Evolutionary conservation across 129 eudicot genomes (phyloP).

Genomic region (Silybum marianum): DNA sequence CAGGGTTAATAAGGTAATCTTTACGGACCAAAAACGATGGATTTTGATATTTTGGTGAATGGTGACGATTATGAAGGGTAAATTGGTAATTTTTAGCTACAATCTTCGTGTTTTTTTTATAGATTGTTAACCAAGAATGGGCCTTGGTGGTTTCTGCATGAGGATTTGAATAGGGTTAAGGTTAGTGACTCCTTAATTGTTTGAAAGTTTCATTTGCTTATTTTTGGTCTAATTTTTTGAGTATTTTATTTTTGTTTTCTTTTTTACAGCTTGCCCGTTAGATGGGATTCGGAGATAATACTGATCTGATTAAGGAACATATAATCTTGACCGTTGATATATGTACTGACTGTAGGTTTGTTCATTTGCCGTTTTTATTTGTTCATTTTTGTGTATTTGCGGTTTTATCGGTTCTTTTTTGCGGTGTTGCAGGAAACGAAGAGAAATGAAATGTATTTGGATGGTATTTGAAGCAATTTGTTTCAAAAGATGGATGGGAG

Average conservation of each 20-base stretch:
- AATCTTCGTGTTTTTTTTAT: slow-evolving; percentile 11
- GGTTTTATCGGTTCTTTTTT: neutral
- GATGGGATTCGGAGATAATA: slow-evolving; percentile 11
- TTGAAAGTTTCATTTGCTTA: neutral
- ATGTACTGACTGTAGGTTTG: slow-evolving; percentile 29
- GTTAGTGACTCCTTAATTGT: slow-evolving; percentile 25
- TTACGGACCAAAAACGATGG: neutral
- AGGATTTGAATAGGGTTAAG: slow-evolving; percentile 46
- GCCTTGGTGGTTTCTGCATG: slow-evolving; percentile 90
- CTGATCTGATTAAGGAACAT: slow-evolving; percentile 14
- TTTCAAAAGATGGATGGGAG: neutral
- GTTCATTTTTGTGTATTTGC: neutral
- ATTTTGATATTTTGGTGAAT: neutral
- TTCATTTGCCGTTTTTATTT: neutral
- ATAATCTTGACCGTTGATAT: slow-evolving; percentile 11
- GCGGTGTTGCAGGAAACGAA: neutral
- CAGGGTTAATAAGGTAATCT: slow-evolving; percentile 76
- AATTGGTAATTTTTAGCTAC: neutral
- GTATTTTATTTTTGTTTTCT: neutral
- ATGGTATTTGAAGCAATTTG: slow-evolving; percentile 14
- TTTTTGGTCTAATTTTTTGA: neutral
- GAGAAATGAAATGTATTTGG: neutral
- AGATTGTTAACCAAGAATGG: slow-evolving; percentile 57
- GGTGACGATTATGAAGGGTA: neutral
- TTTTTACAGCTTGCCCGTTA: slow-evolving; percentile 4